phyloP scores from a whole-genome alignment of 768 basidiomycete genomes.

The Psilocybe cyanescens region DNA sequence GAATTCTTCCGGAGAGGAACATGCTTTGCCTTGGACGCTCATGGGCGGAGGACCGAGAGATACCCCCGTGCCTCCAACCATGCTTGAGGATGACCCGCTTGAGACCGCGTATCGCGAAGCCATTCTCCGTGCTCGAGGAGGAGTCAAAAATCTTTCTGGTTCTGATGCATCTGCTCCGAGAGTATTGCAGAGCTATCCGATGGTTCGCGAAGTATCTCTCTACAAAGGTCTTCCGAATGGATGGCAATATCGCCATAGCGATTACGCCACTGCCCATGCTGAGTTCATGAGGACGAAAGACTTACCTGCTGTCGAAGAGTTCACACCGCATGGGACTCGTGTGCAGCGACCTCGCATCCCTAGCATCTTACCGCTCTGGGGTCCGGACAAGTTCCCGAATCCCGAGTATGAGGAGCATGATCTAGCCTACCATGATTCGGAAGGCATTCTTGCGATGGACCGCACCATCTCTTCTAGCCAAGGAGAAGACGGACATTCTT shows the following conservation, averaged over 20 bases:
- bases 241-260: slow-evolving; percentile 45
- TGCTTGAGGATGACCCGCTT: slow-evolving; percentile 22
- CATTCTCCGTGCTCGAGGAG: slow-evolving; percentile 19
- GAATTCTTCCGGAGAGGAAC: neutral
- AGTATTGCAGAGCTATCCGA: slow-evolving; percentile 29
- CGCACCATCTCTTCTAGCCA: slow-evolving; percentile 5
- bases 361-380: slow-evolving; percentile 41
- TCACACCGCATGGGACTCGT: slow-evolving; percentile 10
- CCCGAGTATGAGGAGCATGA: slow-evolving; percentile 20
- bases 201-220: slow-evolving; percentile 51
- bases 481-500: neutral
- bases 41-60: neutral
- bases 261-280: slow-evolving; percentile 39
- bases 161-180: slow-evolving; percentile 9
- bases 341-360: slow-evolving; percentile 39
- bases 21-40: slow-evolving; percentile 2
- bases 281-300: slow-evolving; percentile 38
- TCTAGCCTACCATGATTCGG: slow-evolving; percentile 13
- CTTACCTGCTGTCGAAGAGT: slow-evolving; percentile 18
- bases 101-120: slow-evolving; percentile 28
- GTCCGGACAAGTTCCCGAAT: slow-evolving; percentile 25
- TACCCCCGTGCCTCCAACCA: slow-evolving; percentile 5
- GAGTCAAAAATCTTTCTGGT: slow-evolving; percentile 12
- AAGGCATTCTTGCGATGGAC: slow-evolving; percentile 13
- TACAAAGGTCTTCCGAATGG: slow-evolving; percentile 51